These are phyloP conservation scores for Obelidium mucronatum DNA, from an alignment of 192 early-diverging fungal genomes.

Conservation along the genomic window DNA sequence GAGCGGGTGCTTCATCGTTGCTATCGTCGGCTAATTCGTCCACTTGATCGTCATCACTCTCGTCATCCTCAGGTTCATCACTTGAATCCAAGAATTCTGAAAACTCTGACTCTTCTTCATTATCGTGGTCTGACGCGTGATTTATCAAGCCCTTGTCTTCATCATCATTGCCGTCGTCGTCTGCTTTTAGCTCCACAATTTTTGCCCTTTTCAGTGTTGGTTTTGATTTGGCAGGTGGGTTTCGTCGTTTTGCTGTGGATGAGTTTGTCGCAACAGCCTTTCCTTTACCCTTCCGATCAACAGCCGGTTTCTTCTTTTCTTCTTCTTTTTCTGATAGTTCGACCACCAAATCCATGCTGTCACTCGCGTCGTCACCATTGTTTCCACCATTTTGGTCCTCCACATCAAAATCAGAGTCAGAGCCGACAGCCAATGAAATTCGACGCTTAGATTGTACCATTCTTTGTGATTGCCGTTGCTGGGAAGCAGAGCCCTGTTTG, in stretches of 20 bases:
- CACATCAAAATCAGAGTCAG: conserved; percentile 19
- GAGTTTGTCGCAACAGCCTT: background rate
- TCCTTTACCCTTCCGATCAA: no score
- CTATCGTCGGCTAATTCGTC: background rate
- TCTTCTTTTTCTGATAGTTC: background rate
- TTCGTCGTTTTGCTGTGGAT: background rate
- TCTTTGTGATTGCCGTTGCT: background rate
- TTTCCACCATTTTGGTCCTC: background rate
- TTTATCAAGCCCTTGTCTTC: background rate
- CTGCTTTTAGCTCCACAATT: background rate
- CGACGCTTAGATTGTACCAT: conserved; percentile 10
- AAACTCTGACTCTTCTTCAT: background rate
- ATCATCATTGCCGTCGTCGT: background rate
- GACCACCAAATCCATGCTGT: no score
- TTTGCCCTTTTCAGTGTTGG: background rate
- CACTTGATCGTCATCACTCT: background rate
- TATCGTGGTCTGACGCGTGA: background rate
- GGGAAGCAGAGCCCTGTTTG: background rate
- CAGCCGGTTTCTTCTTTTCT: no score
- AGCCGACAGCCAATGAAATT: conserved; percentile 3
- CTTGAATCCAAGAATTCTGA: background rate
- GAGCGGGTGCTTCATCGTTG: background rate
- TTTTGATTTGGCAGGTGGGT: background rate
- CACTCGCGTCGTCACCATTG: no score
- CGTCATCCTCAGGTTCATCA: background rate